These are phyloP conservation scores for Microthyrium microscopicum DNA, from an alignment of 2,329 filamentous ascomycete genomes.

Conservation along the genomic window DNA sequence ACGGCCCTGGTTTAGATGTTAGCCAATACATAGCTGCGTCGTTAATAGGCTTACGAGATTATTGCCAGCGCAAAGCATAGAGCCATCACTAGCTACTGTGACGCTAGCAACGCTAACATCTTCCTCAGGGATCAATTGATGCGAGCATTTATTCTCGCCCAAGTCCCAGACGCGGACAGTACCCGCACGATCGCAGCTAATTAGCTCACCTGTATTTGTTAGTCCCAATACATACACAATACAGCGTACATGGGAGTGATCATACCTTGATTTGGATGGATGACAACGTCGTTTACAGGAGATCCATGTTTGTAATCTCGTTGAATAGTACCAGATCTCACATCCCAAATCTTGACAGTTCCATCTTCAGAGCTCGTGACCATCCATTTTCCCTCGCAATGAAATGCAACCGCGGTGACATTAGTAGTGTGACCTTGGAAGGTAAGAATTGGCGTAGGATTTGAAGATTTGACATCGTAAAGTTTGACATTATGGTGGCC, in stretches of 20 bases:
- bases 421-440: conserved; percentile 96
- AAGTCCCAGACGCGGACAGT: conserved; percentile 94
- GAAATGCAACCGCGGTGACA: conserved; percentile 90
- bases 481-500: conserved; percentile 83
- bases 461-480: conserved; percentile 97
- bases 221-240: no score
- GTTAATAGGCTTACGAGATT: conserved; percentile 47
- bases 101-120: conserved; percentile 88
- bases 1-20: conserved; percentile 47
- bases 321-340: conserved; percentile 68
- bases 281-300: conserved; percentile 95
- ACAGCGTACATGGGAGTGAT: no score
- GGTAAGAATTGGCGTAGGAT: conserved; percentile 78
- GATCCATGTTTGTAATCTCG: conserved; percentile 82
- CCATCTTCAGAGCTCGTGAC: conserved; percentile 94
- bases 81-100: conserved; percentile 87
- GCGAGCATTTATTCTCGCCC: conserved; percentile 90
- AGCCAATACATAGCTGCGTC: background rate
- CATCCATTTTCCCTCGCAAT: conserved; percentile 99
- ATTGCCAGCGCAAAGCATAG: conserved; percentile 82
- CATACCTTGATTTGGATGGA: conserved; percentile 96
- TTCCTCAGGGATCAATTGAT: conserved; percentile 90
- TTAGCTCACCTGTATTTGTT: conserved; percentile 95
- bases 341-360: conserved; percentile 96
- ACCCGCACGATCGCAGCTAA: conserved; percentile 84